These are phyloP conservation scores for Amylostereum areolatum DNA, from an alignment of 1,284 basidiomycete genomes.

Conservation along the genomic window DNA sequence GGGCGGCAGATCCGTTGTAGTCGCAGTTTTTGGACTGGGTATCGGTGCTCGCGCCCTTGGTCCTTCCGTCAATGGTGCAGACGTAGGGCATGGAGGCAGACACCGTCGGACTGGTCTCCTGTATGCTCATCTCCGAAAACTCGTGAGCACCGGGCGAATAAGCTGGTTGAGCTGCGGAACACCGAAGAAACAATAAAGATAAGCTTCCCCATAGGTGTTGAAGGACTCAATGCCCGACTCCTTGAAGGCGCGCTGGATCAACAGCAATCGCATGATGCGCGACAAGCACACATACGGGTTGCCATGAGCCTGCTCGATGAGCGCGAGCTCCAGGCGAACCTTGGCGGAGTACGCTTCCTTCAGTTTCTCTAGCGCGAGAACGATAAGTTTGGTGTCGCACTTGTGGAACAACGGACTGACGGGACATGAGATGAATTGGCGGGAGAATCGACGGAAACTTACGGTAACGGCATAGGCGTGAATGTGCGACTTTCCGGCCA, in stretches of 20 bases:
- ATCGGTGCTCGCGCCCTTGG: too few species aligned
- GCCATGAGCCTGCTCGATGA: slow-evolving; percentile 96
- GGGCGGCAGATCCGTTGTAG: too few species aligned
- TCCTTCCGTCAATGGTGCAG: too few species aligned
- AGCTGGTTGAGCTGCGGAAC: slow-evolving; percentile 96
- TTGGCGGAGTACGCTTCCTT: slow-evolving; percentile 99
- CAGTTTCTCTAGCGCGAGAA: slow-evolving; percentile 90
- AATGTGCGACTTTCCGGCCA: slow-evolving; percentile 97
- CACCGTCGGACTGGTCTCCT: too few species aligned
- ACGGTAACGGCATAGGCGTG: slow-evolving; percentile 96
- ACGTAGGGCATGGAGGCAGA: too few species aligned
- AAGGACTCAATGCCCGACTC: slow-evolving; percentile 94
- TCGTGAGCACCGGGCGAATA: slow-evolving; percentile 97
- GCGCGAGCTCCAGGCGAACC: slow-evolving; percentile 87
- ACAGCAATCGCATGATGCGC: slow-evolving; percentile 91
- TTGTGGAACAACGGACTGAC: slow-evolving; percentile 87
- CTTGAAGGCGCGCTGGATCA: slow-evolving; percentile 97
- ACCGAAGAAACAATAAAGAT: slow-evolving; percentile 51
- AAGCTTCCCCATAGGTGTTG: slow-evolving; percentile 94
- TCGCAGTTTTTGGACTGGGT: too few species aligned
- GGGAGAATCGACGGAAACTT: slow-evolving; percentile 22
- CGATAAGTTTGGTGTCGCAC: slow-evolving; percentile 94
- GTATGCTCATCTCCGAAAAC: too few species aligned
- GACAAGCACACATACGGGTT: slow-evolving; percentile 92
- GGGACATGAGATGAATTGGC: slow-evolving; percentile 5